Percentiles rank a stretch among this genome's conserved stretches.
Conservation (phyloP, 2,329 filamentous ascomycete genomes). For the Hypoxylon sp. region DNA sequence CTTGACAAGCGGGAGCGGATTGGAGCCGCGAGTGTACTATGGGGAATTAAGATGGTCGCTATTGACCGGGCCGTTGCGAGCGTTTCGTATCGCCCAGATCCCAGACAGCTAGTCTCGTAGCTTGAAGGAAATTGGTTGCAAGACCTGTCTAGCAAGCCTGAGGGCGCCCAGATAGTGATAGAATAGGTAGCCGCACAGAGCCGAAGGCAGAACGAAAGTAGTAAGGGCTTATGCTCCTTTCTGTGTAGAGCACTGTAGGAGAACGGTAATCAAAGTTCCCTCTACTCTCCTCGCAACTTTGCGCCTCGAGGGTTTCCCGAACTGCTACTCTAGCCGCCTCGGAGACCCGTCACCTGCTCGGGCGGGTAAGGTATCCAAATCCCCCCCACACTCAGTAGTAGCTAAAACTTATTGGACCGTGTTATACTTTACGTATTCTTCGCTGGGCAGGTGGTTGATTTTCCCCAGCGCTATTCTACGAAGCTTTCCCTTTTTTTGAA, state of each 20-base stretch:
- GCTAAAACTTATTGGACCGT: constrained; percentile 40
- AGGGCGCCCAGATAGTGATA: constrained; percentile 21
- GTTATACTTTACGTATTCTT: constrained; percentile 34
- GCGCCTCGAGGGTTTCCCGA: constrained; percentile 47
- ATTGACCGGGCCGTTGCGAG: constrained; percentile 47
- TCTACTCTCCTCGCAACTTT: constrained; percentile 39
- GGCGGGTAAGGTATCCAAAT: constrained; percentile 43
- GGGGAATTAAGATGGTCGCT: constrained; percentile 48
- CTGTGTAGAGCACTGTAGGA: constrained; percentile 43
- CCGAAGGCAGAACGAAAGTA: constrained; percentile 37
- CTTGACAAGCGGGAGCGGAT: constrained; percentile 42
- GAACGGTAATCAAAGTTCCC: constrained; percentile 35
- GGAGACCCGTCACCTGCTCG: constrained; percentile 45
- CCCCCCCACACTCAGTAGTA: constrained; percentile 41
- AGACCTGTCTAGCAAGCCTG: constrained; percentile 33
- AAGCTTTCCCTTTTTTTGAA: constrained; percentile 22
- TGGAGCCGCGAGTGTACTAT: constrained; percentile 45
- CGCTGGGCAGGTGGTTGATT: constrained; percentile 18
- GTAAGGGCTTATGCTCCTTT: constrained; percentile 41
- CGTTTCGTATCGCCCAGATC: constrained; percentile 40
- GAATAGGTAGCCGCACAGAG: constrained; percentile 34
- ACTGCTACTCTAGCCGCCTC: constrained; percentile 46
- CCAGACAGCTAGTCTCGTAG: constrained; percentile 28
- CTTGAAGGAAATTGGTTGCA: constrained; percentile 29
- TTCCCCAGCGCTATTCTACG: constrained; percentile 28